phyloP scores from a whole-genome alignment of 2,329 filamentous ascomycete species.

The Clarireedia paspali region DNA sequence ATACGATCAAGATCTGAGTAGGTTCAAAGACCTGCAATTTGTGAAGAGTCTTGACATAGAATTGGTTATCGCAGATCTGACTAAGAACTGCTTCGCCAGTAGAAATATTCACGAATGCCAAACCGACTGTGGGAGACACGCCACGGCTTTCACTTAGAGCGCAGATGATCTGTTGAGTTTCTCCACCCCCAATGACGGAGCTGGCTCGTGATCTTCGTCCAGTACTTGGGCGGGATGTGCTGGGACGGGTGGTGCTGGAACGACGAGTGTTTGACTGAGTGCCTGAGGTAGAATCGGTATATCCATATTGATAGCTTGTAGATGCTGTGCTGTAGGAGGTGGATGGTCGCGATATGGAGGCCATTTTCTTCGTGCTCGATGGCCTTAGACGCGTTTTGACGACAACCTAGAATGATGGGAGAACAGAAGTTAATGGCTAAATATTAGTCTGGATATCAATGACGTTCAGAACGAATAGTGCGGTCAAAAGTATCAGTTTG shows the following conservation, averaged over 20 bases:
- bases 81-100: constrained; percentile 79
- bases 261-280: constrained; percentile 14
- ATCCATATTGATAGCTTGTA: constrained; percentile 21
- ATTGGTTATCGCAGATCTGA: constrained; percentile 89
- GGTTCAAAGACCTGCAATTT: constrained; percentile 78
- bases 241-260: constrained; percentile 21
- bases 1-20: constrained; percentile 70
- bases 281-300: constrained; percentile 26
- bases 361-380: constrained; percentile 6
- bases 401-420: background rate
- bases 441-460: constrained; percentile 14
- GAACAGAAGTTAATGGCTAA: background rate
- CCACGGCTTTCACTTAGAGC: constrained; percentile 84
- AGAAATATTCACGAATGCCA: constrained; percentile 81
- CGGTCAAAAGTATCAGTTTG: too few relatives aligned
- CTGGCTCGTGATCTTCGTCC: constrained; percentile 24
- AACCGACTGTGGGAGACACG: constrained; percentile 72
- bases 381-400: background rate
- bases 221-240: constrained; percentile 27
- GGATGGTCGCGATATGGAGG: constrained; percentile 16
- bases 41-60: constrained; percentile 80
- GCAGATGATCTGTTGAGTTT: constrained; percentile 70
- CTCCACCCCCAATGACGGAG: constrained; percentile 34
- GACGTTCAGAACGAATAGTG: background rate
- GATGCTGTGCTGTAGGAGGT: constrained; percentile 23